These are phyloP conservation scores for Cryptococcus amylolentus DNA, from an alignment of 1,284 basidiomycete species.

Conservation along the genomic window DNA sequence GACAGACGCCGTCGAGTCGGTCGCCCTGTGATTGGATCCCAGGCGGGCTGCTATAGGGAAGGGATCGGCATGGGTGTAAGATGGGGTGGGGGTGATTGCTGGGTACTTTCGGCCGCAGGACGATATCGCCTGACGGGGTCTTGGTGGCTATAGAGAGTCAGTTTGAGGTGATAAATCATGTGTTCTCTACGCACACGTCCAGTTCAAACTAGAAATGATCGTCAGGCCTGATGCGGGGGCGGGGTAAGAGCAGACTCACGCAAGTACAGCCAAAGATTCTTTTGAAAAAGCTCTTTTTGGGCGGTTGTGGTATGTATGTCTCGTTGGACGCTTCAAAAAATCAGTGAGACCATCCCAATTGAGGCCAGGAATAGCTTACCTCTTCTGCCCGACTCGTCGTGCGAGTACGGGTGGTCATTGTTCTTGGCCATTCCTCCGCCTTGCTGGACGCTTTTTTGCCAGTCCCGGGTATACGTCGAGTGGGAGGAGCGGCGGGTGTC, in stretches of 20 bases:
- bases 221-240: neutral
- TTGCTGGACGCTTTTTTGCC: neutral
- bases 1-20: neutral
- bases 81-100: neutral
- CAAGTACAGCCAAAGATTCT: neutral
- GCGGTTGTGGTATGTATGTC: neutral
- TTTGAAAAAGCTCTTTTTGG: neutral
- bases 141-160: neutral
- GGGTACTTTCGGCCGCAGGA: neutral
- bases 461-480: neutral
- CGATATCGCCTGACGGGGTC: constrained; percentile 1
- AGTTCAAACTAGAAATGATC: neutral
- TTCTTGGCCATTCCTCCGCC: neutral
- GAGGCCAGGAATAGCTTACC: neutral
- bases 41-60: neutral
- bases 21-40: neutral
- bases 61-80: neutral
- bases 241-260: neutral
- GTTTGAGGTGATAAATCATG: neutral
- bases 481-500: neutral
- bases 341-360: neutral
- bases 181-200: neutral
- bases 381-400: neutral
- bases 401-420: neutral
- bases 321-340: neutral